Base-by-base conservation (phyloP, 2,329 filamentous ascomycete species). In the Colletotrichum theobromicola region DNA sequence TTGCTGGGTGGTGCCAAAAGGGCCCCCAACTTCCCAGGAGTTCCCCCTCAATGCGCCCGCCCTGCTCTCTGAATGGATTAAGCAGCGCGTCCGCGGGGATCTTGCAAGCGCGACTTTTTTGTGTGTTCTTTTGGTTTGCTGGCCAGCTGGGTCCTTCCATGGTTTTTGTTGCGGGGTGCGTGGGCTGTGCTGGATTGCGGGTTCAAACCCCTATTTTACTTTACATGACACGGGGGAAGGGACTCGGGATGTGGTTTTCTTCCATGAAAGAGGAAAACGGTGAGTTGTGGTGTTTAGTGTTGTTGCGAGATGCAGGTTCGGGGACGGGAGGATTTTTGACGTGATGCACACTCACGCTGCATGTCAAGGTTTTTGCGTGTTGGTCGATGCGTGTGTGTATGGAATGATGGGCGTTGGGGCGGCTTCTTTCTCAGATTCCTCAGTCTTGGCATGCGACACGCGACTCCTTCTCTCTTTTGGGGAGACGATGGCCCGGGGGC, bases 41-140 rank as follows among this genome's bases (percentile, higher is more conserved):
- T 18, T 18, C 15, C 66, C 65, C 35, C 66, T 69, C 66, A 73
- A 64, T 73, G 65, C 70, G 50, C 34, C 42, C 53, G 71, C 67
- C 67, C 71, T 71, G 64, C 50, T 24, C 37, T 61, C n/a, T 3
- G n/a, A 15, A 68, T 13, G 18, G 15, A 21, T 21, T 10, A 4
- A 26, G 10, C 26, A n/a, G n/a, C n/a, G n/a, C n/a, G 37, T 46
- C 18, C 37, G 18, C 18, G 37, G 37, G 37, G 18, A 46, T 46
- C 37, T 46, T 46, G n/a, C 42, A 50, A 50, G 42, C 42, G n/a
- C 12, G n/a, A 50, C 42, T 50, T 50, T 50, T 50, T 13, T 50
- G 42, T 42, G 37, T 0, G 3, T 50, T 50, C 13, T 50, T n/a
- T n/a, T n/a, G n/a, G n/a, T n/a, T n/a, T n/a, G n/a, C n/a, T n/a